Evolutionary conservation across 225 moss, liverwort and hornwort genomes (phyloP).

Genomic region (Polytrichum commune): DNA sequence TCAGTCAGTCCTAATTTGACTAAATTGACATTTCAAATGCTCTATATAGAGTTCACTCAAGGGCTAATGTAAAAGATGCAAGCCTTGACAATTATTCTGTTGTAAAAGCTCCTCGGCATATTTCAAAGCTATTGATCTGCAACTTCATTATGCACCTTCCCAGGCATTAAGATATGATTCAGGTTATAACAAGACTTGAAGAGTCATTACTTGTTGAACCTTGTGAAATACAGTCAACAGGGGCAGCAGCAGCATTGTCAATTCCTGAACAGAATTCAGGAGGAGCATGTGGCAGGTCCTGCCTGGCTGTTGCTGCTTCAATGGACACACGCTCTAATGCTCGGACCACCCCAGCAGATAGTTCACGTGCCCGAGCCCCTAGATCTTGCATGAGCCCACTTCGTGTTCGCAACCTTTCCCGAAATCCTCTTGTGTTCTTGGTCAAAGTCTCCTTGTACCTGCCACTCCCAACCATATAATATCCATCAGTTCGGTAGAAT

Average conservation of each 20-base stretch:
- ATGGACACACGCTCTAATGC: conserved; percentile 69
- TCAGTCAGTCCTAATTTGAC: too few species aligned
- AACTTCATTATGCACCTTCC: conserved; percentile 9
- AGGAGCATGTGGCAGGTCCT: conserved; percentile 27
- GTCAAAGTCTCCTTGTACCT: conserved; percentile 76
- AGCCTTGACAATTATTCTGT: conserved; percentile 24
- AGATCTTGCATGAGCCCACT: conserved; percentile 68
- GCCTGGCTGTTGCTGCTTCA: conserved; percentile 52
- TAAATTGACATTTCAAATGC: neutral
- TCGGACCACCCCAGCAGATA: conserved; percentile 71
- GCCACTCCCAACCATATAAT: conserved; percentile 20
- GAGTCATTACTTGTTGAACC: conserved; percentile 36
- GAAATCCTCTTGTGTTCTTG: conserved; percentile 67
- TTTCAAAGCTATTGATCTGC: conserved; percentile 17
- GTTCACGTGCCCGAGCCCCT: conserved; percentile 60
- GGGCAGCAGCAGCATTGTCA: conserved; percentile 13
- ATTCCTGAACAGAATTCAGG: conserved; percentile 25
- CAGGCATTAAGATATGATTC: conserved; percentile 5
- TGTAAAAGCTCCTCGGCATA: conserved; percentile 2
- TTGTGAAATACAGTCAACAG: conserved; percentile 27
- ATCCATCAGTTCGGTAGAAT: neutral
- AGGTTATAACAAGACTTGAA: conserved; percentile 11
- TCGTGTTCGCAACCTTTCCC: conserved; percentile 66
- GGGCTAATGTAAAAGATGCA: conserved; percentile 11
- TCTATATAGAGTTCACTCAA: conserved; percentile 27